Evolutionary conservation across 2,329 filamentous ascomycete species (phyloP).

Genomic region (Pseudogymnoascus destructans): DNA sequence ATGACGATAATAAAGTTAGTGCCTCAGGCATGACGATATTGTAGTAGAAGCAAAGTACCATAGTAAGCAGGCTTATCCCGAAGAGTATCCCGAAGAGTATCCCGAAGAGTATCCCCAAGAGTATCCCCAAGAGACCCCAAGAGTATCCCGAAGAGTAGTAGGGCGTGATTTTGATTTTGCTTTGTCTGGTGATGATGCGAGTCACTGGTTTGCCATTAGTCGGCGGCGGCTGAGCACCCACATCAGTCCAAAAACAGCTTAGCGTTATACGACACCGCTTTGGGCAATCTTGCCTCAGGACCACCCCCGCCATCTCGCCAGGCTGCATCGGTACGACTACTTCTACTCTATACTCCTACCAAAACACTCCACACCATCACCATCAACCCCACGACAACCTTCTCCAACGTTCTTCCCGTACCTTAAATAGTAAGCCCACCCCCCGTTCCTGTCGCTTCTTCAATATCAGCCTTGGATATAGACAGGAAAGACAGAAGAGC

Average conservation of each 20-base stretch:
- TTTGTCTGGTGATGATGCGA: conserved; percentile 8
- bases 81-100: not conserved
- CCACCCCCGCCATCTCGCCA: conserved; percentile 9
- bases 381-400: conserved; percentile 15
- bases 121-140: too few relatives aligned
- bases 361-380: conserved; percentile 18
- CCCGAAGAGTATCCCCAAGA: too few relatives aligned
- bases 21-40: not conserved
- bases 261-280: not conserved
- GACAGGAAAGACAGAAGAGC: not conserved
- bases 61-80: not conserved
- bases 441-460: not conserved
- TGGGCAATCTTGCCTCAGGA: conserved; percentile 1
- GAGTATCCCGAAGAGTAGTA: too few relatives aligned
- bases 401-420: conserved; percentile 5
- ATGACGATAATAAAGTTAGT: conserved; percentile 1
- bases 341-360: conserved; percentile 6
- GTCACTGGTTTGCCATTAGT: conserved; percentile 5
- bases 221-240: conserved; percentile 4
- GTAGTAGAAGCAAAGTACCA: not conserved
- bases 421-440: not conserved
- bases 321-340: conserved; percentile 10
- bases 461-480: not conserved
- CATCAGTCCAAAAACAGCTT: not conserved
- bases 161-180: not conserved